Conservation (phyloP, 169 alveolate genomes). For the Babesia gibsoni region DNA sequence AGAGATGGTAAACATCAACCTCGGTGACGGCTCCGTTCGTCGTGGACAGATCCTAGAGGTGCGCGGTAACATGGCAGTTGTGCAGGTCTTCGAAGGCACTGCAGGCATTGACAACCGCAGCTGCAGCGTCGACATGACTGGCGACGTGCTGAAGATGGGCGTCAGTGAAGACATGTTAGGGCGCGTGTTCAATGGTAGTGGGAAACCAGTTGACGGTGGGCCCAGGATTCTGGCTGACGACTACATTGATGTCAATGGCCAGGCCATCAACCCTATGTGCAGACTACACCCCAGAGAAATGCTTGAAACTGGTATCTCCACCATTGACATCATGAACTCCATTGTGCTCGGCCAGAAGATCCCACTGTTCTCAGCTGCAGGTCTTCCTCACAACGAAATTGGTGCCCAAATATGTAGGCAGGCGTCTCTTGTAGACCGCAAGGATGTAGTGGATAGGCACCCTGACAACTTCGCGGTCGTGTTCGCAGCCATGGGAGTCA, state of each 20-base stretch:
- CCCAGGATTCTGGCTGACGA: constrained; percentile 98
- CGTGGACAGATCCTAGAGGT: constrained; percentile 98
- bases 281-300: constrained; percentile 98
- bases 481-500: constrained; percentile 99
- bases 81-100: constrained; percentile 99
- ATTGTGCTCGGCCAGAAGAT: constrained; percentile 99
- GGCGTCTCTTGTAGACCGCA: constrained; percentile 97
- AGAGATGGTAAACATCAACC: constrained; percentile 95
- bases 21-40: constrained; percentile 96
- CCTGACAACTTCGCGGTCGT: constrained; percentile 99
- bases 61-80: constrained; percentile 95
- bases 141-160: constrained; percentile 98
- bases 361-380: constrained; percentile 99
- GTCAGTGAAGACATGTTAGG: constrained; percentile 99
- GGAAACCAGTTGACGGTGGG: constrained; percentile 98
- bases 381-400: constrained; percentile 99
- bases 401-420: constrained; percentile 99
- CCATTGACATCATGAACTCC: constrained; percentile 99
- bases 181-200: constrained; percentile 99
- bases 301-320: constrained; percentile 99
- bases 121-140: constrained; percentile 97
- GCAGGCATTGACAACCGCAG: constrained; percentile 96
- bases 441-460: constrained; percentile 96
- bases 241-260: constrained; percentile 93
- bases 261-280: constrained; percentile 96